Conservation (phyloP, 257 asterid species). For the Coffea eugenioides region DNA sequence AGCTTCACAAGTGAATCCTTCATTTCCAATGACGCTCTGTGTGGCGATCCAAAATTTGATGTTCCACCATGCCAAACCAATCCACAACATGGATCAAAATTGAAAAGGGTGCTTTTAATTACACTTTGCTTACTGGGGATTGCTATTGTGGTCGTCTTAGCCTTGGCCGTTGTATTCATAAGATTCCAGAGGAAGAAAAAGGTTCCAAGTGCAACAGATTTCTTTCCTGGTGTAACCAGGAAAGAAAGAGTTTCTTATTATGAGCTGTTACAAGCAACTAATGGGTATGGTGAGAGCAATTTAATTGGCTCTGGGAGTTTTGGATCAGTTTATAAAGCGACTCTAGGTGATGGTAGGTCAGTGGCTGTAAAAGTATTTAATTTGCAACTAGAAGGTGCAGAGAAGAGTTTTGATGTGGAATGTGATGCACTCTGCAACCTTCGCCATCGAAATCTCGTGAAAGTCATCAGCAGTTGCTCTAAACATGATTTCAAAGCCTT, state of each 20-base stretch:
- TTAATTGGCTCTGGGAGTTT: conserved; percentile 18
- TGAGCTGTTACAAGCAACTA: conserved; percentile 5
- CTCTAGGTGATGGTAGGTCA: conserved; percentile 1
- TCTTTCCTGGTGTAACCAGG: neutral
- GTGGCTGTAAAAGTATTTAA: conserved; percentile 20
- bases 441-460: conserved; percentile 19
- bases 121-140: neutral
- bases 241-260: conserved; percentile 7
- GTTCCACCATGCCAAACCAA: conserved; percentile 7
- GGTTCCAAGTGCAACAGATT: neutral
- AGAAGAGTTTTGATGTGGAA: conserved; percentile 9
- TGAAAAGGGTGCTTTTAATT: neutral
- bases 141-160: neutral
- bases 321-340: conserved; percentile 12
- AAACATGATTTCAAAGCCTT: neutral
- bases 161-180: neutral
- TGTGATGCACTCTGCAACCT: conserved; percentile 12
- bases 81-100: neutral
- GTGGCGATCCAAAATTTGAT: conserved; percentile 9
- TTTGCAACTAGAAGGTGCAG: conserved; percentile 6
- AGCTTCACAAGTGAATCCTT: conserved; percentile 3
- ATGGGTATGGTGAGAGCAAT: neutral
- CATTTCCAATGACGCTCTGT: conserved; percentile 14
- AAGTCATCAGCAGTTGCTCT: conserved; percentile 17
- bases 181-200: neutral